These are phyloP conservation scores for Pelargonium cotyledonis DNA, from an alignment of 441 rosid species.

Conservation along the genomic window DNA sequence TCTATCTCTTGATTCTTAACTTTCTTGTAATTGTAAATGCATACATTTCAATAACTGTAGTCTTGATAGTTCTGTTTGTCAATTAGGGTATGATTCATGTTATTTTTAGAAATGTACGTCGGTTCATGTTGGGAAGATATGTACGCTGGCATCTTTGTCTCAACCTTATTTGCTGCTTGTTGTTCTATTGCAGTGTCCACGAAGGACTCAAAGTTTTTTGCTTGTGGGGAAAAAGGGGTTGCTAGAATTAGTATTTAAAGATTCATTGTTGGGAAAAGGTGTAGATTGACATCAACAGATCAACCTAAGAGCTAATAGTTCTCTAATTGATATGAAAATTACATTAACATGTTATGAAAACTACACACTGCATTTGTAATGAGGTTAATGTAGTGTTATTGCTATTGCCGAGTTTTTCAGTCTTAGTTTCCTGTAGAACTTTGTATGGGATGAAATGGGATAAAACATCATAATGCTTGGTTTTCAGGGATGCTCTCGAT, in stretches of 20 bases:
- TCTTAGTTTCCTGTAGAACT: not conserved
- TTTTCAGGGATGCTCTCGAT: conserved; percentile 24
- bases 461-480: not conserved
- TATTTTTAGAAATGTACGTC: no score
- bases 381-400: no score
- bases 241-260: not conserved
- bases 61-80: no score
- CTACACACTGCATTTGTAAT: no score
- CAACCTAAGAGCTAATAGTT: not conserved
- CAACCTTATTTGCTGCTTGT: not conserved
- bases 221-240: not conserved
- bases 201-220: not conserved
- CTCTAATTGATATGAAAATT: no score
- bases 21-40: no score
- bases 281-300: not conserved
- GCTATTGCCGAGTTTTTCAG: no score
- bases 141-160: not conserved
- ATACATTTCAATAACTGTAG: no score
- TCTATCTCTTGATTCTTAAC: no score
- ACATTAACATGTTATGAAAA: no score
- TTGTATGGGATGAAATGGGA: not conserved
- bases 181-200: not conserved
- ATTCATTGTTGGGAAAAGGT: not conserved
- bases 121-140: no score
- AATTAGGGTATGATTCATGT: no score